phyloP scores from a whole-genome alignment of 2,329 filamentous ascomycete genomes.

The Ceratocystis colombiana region DNA sequence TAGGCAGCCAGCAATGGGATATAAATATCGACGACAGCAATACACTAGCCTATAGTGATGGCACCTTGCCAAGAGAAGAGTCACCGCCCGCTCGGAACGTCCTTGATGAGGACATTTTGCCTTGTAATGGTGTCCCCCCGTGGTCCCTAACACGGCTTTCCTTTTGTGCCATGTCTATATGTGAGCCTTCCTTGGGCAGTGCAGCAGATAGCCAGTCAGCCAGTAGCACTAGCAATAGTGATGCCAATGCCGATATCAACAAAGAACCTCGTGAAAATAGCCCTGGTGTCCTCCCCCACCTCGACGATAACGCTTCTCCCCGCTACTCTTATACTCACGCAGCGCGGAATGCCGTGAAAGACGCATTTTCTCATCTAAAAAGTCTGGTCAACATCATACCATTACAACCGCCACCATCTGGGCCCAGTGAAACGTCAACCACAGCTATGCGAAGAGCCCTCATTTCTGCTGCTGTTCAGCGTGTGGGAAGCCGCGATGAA shows the following conservation, averaged over 20 bases:
- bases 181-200: neutral
- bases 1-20: neutral
- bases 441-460: slow-evolving; percentile 5
- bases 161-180: neutral
- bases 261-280: too few relatives aligned
- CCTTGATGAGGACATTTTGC: neutral
- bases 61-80: neutral
- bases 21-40: neutral
- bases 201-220: neutral
- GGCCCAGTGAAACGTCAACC: neutral
- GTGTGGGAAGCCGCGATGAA: slow-evolving; percentile 1
- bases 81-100: neutral
- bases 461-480: neutral
- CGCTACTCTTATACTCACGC: neutral
- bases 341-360: neutral
- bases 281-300: neutral
- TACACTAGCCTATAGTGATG: neutral
- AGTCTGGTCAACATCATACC: slow-evolving; percentile 6
- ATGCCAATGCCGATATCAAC: too few relatives aligned
- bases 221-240: neutral
- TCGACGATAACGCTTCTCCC: neutral
- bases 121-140: neutral
- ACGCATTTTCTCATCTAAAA: neutral
- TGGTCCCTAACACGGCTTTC: neutral
- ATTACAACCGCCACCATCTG: neutral